These are phyloP conservation scores for Lentinula aciculospora DNA, from an alignment of 768 basidiomycete species.

Conservation along the genomic window DNA sequence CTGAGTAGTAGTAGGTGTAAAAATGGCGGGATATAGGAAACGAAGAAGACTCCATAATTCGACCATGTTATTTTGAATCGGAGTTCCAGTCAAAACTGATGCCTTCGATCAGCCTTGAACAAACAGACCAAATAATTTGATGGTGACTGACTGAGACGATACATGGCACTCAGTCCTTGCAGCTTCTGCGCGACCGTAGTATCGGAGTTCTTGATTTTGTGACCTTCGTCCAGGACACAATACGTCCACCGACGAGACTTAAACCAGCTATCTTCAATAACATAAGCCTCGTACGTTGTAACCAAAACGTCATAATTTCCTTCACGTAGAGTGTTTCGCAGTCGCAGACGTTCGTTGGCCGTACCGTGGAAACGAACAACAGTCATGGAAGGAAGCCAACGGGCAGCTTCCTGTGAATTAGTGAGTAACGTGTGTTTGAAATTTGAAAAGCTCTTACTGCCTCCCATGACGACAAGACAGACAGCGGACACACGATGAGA, in stretches of 20 bases:
- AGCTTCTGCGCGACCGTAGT: conserved; percentile 47
- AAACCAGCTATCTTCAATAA: conserved; percentile 54
- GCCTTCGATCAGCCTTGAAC: background rate
- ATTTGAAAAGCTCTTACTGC: conserved; percentile 28
- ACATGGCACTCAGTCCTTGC: conserved; percentile 49
- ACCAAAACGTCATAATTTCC: conserved; percentile 48
- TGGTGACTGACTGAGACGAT: conserved; percentile 43
- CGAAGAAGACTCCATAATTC: conserved; percentile 54
- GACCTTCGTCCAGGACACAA: conserved; percentile 61
- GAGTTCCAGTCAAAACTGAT: conserved; percentile 69
- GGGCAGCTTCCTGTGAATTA: conserved; percentile 38
- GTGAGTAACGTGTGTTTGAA: background rate
- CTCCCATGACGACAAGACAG: conserved; percentile 58
- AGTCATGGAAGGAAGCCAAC: conserved; percentile 48
- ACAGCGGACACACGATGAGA: conserved; percentile 69
- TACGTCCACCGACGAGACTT: conserved; percentile 54
- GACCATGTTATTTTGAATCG: conserved; percentile 60
- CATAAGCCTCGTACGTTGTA: conserved; percentile 66
- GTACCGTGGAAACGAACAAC: conserved; percentile 60
- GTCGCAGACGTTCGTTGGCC: conserved; percentile 45
- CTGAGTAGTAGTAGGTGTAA: conserved; percentile 39
- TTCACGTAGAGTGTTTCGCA: conserved; percentile 38
- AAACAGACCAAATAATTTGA: background rate
- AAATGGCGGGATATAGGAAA: conserved; percentile 51
- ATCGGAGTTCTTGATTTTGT: conserved; percentile 67